phyloP scores from a whole-genome alignment of 306 rosid genomes.

The Vigna nakashimae region DNA sequence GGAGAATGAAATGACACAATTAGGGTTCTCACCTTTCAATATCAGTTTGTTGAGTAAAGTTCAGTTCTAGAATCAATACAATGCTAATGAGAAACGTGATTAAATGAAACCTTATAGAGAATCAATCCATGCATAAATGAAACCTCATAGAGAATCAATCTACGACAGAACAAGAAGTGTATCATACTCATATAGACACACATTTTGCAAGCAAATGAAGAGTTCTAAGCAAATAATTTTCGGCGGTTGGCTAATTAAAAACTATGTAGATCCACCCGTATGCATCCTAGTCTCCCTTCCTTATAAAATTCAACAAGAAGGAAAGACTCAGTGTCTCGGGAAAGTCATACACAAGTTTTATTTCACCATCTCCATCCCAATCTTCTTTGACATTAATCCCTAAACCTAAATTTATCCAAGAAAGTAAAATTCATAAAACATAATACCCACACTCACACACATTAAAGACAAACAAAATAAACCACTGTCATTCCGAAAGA shows the following conservation, averaged over 20 bases:
- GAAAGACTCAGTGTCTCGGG: not conserved
- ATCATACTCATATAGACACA: not conserved
- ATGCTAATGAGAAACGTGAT: not conserved
- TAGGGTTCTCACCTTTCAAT: not conserved
- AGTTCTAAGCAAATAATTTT: not conserved
- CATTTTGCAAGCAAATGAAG: constrained; percentile 8
- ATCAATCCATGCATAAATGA: too few species aligned
- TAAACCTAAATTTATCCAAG: not conserved
- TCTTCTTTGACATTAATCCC: not conserved
- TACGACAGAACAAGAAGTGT: too few species aligned
- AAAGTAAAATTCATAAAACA: not conserved
- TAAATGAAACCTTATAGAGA: too few species aligned
- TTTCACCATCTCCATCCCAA: not conserved
- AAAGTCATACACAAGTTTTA: constrained; percentile 1
- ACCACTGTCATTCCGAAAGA: too few species aligned
- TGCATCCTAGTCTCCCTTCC: constrained; percentile 18
- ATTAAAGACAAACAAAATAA: too few species aligned
- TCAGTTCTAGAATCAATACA: not conserved
- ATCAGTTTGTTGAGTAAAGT: not conserved
- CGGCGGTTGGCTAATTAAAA: not conserved
- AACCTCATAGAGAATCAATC: not conserved
- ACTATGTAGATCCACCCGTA: not conserved
- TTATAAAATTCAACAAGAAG: not conserved
- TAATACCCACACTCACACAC: too few species aligned
- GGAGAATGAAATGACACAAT: not conserved